Conservation (phyloP, 495 filamentous ascomycete species). For the Podospora conica region DNA sequence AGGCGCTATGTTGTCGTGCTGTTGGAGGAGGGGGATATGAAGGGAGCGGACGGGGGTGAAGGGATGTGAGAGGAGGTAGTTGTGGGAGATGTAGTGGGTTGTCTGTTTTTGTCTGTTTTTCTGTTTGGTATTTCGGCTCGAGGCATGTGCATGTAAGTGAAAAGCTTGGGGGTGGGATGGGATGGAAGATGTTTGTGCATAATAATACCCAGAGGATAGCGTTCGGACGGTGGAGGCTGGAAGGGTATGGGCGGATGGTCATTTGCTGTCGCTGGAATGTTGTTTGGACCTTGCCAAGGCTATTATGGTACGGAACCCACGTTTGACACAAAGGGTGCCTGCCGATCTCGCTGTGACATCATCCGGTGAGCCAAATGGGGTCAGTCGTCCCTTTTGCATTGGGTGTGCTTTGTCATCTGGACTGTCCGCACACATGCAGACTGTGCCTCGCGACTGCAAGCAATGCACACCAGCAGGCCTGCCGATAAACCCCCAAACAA, state of each 20-base stretch:
- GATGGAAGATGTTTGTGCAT: background rate
- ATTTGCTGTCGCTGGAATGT: background rate
- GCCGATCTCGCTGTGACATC: background rate
- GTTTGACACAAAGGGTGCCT: background rate
- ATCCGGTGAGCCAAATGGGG: background rate
- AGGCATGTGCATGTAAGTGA: background rate
- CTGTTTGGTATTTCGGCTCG: background rate
- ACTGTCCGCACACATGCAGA: background rate
- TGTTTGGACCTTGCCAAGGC: background rate
- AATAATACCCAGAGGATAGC: background rate
- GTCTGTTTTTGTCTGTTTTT: background rate
- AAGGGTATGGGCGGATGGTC: background rate
- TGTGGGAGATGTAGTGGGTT: background rate
- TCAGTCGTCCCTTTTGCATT: background rate
- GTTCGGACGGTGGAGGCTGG: background rate
- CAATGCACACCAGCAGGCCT: background rate
- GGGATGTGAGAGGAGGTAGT: background rate
- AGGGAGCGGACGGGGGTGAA: slow-evolving; percentile 1
- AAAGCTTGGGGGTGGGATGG: background rate
- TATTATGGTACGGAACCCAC: background rate
- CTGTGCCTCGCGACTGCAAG: background rate
- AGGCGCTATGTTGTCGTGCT: slow-evolving; percentile 29
- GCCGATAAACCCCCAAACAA: background rate
- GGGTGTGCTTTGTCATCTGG: background rate
- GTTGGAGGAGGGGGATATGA: slow-evolving; percentile 18